Conservation (phyloP, 345 rosid genomes). For the Psidium guajava region DNA sequence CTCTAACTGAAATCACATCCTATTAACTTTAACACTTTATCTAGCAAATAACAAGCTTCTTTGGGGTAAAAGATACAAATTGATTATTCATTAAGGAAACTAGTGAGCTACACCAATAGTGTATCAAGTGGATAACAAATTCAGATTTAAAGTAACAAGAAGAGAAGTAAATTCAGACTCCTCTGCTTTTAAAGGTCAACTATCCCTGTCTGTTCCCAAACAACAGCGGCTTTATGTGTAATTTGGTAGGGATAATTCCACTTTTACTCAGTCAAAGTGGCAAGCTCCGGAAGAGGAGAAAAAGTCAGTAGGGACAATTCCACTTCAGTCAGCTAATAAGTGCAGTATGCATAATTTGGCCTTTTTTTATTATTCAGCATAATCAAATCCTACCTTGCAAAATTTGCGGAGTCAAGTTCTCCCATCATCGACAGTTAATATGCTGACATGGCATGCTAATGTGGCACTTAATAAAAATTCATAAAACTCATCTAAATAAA, state of each 20-base stretch:
- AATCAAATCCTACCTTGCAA: background rate
- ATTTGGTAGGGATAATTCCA: too few relatives aligned
- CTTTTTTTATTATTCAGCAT: background rate
- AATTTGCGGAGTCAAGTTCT: background rate
- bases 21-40: background rate
- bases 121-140: background rate
- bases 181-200: background rate
- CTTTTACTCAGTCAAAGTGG: background rate
- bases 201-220: background rate
- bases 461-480: background rate
- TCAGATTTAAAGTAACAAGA: background rate
- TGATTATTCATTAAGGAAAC: background rate
- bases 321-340: background rate
- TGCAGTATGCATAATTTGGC: background rate
- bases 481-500: background rate
- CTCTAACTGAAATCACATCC: background rate
- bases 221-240: background rate
- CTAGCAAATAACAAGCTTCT: background rate
- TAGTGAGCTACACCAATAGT: background rate
- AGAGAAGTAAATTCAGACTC: background rate
- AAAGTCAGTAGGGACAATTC: background rate
- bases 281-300: background rate
- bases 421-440: background rate
- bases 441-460: background rate
- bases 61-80: background rate